Base-by-base conservation (phyloP, 2,329 filamentous ascomycete species). In the Penicillium thymicola region DNA sequence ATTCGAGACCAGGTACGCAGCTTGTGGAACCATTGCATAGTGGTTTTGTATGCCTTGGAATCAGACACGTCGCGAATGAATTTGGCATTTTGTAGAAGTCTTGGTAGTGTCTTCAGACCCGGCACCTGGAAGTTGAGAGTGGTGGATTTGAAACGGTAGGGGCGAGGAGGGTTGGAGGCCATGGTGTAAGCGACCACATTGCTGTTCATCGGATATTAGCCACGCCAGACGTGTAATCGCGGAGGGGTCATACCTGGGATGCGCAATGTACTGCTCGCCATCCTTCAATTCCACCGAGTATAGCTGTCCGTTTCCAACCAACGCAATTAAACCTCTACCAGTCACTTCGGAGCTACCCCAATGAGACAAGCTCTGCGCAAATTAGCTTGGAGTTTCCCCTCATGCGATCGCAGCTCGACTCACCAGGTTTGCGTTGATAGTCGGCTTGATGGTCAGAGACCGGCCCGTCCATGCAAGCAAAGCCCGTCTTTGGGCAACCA, bases 401-500 rank as follows among this genome's bases (percentile, higher is more conserved):
- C 5, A 27, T 18, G 5, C 11, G 1, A 44, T 11, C 28, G n/a
- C 10, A 36, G 11, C 13, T 32, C 18, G 27, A 70, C 76, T 57
- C 68, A 84, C 87, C 70, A 97, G 82, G 61, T 83, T 83, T 42
- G 82, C 82, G 66, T 92, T 92, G 62, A 95, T 80, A 45, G 85
- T 87, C 3, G 92, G 90, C 36, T 85, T 86, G 43, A 94, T 82
- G 16, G 81, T 80, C 53, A 99, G 80, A 0, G 90, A 92, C 72
- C 96, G 90, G 28, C 94, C 94, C 0, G 93, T 96, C 94, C 94
- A 99, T 53, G 94, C 94, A n/a, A 97, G 81, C 51, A 99, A 81
- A 1, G 92, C 92, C 63, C 90, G 88, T 60, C 90, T 84, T 72
- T 97, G 92, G 7, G 90, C 84, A 9, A 99, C 80, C 80, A 96